Conservation (phyloP, 2,329 filamentous ascomycete species). For the Hymenoscyphus scutula region DNA sequence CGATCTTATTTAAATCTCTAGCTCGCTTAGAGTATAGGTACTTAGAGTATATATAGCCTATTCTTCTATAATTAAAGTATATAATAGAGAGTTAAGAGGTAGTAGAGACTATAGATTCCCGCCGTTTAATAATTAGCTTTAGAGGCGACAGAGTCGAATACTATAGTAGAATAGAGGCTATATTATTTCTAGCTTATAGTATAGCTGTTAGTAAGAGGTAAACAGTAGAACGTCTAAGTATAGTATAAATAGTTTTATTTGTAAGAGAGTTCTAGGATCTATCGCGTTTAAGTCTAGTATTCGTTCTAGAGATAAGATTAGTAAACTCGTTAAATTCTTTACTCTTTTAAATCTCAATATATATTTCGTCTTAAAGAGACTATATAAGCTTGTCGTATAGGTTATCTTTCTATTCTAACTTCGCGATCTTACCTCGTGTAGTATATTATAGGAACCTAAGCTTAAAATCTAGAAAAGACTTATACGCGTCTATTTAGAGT, state of each 20-base stretch:
- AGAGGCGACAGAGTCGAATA: not conserved
- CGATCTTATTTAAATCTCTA: not conserved
- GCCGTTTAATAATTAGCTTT: not conserved
- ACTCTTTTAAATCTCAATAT: not conserved
- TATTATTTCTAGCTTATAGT: not conserved
- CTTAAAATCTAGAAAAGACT: not conserved
- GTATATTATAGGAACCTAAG: not conserved
- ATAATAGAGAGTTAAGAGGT: not conserved
- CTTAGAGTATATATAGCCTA: not conserved
- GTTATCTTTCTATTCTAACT: not conserved
- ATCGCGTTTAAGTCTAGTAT: too few relatives aligned
- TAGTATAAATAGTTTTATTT: too few relatives aligned
- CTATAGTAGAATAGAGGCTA: not conserved
- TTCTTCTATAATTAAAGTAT: not conserved
- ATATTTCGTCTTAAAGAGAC: not conserved
- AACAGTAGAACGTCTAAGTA: not conserved
- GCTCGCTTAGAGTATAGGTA: not conserved
- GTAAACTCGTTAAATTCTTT: not conserved
- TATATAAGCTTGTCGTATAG: not conserved
- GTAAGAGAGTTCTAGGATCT: too few relatives aligned
- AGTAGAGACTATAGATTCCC: too few relatives aligned
- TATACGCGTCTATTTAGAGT: not conserved
- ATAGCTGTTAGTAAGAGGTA: not conserved
- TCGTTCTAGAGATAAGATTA: too few relatives aligned
- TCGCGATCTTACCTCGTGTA: not conserved